Base-by-base conservation (phyloP, 2,329 filamentous ascomycete genomes). In the Aspergillus fructus region DNA sequence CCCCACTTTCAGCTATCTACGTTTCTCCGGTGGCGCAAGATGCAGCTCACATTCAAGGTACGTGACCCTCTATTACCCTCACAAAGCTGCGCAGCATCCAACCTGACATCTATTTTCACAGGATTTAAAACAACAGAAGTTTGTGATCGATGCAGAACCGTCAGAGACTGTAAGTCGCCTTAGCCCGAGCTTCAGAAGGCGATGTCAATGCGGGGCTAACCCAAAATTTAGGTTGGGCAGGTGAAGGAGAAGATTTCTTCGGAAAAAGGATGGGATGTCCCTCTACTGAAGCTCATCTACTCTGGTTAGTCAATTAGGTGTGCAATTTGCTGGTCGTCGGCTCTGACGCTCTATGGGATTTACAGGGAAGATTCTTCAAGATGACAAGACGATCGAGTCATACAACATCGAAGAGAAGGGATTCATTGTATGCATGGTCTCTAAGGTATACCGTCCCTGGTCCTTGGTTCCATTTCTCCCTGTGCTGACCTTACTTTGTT, bases 371-470 rank as follows among this genome's bases (percentile, higher is more conserved):
- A 97, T 99, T 68, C 82, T 99, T 64, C 93, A 97, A 78, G 93
- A 99, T 89, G 91, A 92, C 61, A 94, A 97, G 73, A 96, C 93
- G 2, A 90, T 99, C 67, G 91, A 92, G 76, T 93, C 90, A 41
- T 97, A 97, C 82, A 96, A 91, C 79, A 97, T 99, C 63, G 93
- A 99, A 78, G 94, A 97, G 84, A 99, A 97, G 83, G 94, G 94
- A 39, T 99, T 97, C 75, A 92, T 99, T 69, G 94, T 99, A 60
- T 99, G 94, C 81, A 96, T 99, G 87, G 88, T 96, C 68, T 91
- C 91, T 74, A 97, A 97, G 90, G 93, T 96, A 80, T 37, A 19
- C 13, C 19, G 8, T 49, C 12, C 21, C 34, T 45, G n/a, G 49
- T 24, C 30, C 9, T 23, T 13, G 34, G 33, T 21, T 41, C 27